Evolutionary conservation across 1,284 basidiomycete species (phyloP), one percentile per base, ranked within the genome.

Genomic region (Ustilago vetiveriae): DNA sequence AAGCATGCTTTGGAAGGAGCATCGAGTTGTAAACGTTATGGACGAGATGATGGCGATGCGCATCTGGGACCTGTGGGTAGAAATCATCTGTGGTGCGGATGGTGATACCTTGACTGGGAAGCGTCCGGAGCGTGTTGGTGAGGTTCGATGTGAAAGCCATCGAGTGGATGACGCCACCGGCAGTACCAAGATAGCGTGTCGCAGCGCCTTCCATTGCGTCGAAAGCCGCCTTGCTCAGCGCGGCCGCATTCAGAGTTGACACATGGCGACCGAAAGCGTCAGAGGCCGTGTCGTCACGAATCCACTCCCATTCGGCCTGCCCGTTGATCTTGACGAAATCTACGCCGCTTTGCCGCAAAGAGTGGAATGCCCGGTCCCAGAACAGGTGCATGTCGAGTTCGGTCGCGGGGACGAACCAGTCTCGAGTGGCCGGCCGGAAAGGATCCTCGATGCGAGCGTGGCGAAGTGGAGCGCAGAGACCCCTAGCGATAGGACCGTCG

Each of bases 311-410:
- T 13, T 70, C 62, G 16, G 78, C 74, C 47, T 81, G 79, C n/a
- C 77, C 76, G 40, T 82, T 80, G n/a, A 82, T 63, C 46, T 81
- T 81, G 67, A 82, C 74, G 45, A 76, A 82, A 39, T 74, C 63
- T 42, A 81, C 42, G 11, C 81, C 78, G 11, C 74, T 67, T 3
- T 60, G 30, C 7, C 63, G 58, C 22, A 82, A 57, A 3, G 55
- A 55, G 6, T 58, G 30, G 46, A 82, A 81, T 22, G 79, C 76
- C 22, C 66, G 58, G 16, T 37, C 39, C 71, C 67, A 82, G 48
- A 73, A 81, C 1, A 44, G 30, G 19, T 57, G 51, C 26, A 75
- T 49, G 17, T 71, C 66, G 22, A 63, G 44, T 9, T 67, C 49
- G 45, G 52, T 53, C 6, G 60, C 55, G 35, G 49, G 54, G 23